Conservation (phyloP, 2,329 filamentous ascomycete genomes). For the Alternaria triticina region DNA sequence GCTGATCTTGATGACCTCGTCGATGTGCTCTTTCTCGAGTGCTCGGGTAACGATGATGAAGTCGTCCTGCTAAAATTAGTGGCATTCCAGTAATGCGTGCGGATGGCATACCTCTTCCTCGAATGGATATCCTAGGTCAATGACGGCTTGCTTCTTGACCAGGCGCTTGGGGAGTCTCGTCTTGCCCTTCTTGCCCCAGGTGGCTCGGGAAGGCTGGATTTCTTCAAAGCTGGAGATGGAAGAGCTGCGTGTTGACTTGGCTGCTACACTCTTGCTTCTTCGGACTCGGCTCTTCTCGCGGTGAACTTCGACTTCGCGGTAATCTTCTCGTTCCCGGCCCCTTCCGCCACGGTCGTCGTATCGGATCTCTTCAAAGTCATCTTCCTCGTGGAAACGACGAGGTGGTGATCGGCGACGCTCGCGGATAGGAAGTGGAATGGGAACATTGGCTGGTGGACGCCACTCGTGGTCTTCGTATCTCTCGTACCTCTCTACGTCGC, state of each 20-base stretch:
- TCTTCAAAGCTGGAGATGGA: slow-evolving; percentile 53
- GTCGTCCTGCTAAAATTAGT: slow-evolving; percentile 66
- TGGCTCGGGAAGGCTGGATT: slow-evolving; percentile 40
- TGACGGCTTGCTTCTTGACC: slow-evolving; percentile 79
- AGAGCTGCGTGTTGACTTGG: slow-evolving; percentile 44
- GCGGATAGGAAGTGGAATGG: slow-evolving; percentile 68
- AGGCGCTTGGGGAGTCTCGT: slow-evolving; percentile 84
- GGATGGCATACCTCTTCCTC: slow-evolving; percentile 74
- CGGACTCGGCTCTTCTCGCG: slow-evolving; percentile 51
- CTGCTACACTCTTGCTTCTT: slow-evolving; percentile 39
- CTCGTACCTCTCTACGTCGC: slow-evolving; percentile 59
- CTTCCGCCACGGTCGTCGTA: slow-evolving; percentile 38
- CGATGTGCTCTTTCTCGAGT: slow-evolving; percentile 87
- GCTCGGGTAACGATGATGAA: slow-evolving; percentile 83
- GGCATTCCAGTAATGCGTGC: neutral
- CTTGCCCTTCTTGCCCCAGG: slow-evolving; percentile 72
- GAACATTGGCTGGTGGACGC: slow-evolving; percentile 70
- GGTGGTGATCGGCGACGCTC: slow-evolving; percentile 56
- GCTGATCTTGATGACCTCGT: slow-evolving; percentile 83
- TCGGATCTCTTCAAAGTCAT: slow-evolving; percentile 66
- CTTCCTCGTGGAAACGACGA: slow-evolving; percentile 69
- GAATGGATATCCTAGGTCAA: slow-evolving; percentile 85
- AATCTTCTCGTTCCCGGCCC: slow-evolving; percentile 50
- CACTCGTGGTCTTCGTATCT: slow-evolving; percentile 56
- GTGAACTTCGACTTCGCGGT: slow-evolving; percentile 57